Percentiles rank a stretch among this genome's conserved stretches.
phyloP scores from a whole-genome alignment of 2,329 filamentous ascomycete species.

The Zymoseptoria tritici region DNA sequence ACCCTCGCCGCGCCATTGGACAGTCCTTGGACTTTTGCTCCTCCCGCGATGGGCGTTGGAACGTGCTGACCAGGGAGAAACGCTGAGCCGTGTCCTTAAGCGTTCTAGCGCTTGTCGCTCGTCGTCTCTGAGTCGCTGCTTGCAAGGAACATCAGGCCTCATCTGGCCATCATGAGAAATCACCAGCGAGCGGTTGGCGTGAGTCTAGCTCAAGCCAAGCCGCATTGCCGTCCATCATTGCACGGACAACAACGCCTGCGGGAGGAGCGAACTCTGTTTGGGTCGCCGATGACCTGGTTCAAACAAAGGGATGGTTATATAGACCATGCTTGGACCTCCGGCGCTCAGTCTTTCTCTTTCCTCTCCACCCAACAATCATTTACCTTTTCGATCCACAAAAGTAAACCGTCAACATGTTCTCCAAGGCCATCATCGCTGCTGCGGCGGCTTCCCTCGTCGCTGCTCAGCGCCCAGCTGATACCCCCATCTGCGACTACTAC shows the following conservation, averaged over 20 bases:
- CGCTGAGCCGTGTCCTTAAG: background rate
- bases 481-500: constrained; percentile 57
- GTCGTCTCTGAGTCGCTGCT: background rate
- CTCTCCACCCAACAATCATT: background rate
- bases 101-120: background rate
- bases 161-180: background rate
- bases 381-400: background rate
- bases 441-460: constrained; percentile 17
- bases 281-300: background rate
- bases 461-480: constrained; percentile 42
- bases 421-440: constrained; percentile 10
- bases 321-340: background rate
- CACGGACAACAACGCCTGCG: background rate
- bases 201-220: background rate
- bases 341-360: background rate
- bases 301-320: constrained; percentile 1
- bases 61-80: background rate
- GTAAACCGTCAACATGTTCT: background rate
- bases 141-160: background rate
- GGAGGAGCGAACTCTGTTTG: background rate
- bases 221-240: background rate
- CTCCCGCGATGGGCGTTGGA: background rate
- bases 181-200: background rate
- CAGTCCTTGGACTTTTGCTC: background rate
- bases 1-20: background rate